Conservation (phyloP, 176 grass and related monocot genomes). For the Juncus effusus region DNA sequence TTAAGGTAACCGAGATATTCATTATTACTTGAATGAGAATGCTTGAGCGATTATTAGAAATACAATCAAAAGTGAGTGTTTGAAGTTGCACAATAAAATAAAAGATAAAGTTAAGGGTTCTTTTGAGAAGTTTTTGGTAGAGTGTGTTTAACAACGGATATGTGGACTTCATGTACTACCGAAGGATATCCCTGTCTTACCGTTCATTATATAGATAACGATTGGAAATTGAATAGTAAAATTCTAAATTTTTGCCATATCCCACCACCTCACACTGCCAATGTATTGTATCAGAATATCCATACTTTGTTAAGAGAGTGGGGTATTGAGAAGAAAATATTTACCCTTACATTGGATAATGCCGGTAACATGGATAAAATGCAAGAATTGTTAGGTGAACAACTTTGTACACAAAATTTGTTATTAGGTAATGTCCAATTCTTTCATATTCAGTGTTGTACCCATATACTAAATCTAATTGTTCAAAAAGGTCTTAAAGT, state of each 20-base stretch:
- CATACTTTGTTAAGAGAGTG: not conserved
- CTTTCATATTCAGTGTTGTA: conserved; percentile 1
- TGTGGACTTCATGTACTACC: conserved; percentile 10
- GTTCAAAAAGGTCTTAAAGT: not conserved
- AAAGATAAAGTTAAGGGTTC: no score
- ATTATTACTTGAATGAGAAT: no score
- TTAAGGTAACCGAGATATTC: no score
- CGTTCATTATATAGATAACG: conserved; percentile 8
- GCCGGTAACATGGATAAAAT: not conserved
- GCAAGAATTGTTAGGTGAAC: not conserved
- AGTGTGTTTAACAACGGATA: conserved; percentile 6
- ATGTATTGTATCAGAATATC: not conserved
- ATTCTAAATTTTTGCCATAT: conserved; percentile 3
- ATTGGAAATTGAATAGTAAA: not conserved
- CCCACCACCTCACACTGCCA: not conserved
- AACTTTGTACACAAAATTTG: not conserved
- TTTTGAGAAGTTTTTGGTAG: conserved; percentile 4
- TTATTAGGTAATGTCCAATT: not conserved
- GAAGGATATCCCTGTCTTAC: conserved; percentile 1
- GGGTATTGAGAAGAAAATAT: conserved; percentile 3
- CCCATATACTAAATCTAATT: conserved; percentile 10
- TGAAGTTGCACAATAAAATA: no score
- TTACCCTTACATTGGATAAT: not conserved
- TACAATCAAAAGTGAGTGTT: no score
- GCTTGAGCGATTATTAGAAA: no score